Percentiles rank a stretch among this genome's conserved stretches.
phyloP scores from a whole-genome alignment of 148 eudicot species.

The Chenopodium berlandieri region DNA sequence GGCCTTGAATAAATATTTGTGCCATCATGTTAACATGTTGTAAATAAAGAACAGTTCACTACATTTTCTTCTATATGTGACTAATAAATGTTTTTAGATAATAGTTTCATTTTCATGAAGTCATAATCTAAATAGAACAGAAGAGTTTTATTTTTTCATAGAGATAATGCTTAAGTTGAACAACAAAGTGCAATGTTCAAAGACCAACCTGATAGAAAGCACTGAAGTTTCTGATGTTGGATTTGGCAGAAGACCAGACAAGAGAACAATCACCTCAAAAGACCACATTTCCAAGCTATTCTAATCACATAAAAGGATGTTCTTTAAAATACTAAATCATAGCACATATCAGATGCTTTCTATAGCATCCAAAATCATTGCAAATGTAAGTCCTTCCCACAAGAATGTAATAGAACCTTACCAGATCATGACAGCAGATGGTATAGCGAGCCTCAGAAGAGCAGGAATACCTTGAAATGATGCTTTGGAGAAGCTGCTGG shows the following conservation, averaged over 20 bases:
- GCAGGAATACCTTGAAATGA: slow-evolving; percentile 21
- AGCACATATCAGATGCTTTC: background rate
- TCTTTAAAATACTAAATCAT: background rate
- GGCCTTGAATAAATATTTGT: no score
- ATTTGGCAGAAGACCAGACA: slow-evolving; percentile 29
- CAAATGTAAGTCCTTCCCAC: background rate
- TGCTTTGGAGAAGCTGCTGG: slow-evolving; percentile 39
- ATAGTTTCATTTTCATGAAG: background rate
- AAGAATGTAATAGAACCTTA: background rate
- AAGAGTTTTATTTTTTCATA: no score
- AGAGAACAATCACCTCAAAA: slow-evolving; percentile 25
- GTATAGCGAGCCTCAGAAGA: slow-evolving; percentile 24
- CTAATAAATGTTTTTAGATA: background rate
- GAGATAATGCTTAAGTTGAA: background rate
- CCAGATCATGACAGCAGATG: slow-evolving; percentile 30
- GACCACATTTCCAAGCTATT: slow-evolving; percentile 31
- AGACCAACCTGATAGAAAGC: slow-evolving; percentile 14
- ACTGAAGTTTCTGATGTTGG: slow-evolving; percentile 27
- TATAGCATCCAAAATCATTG: background rate
- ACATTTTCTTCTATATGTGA: no score
- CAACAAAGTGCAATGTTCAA: background rate
- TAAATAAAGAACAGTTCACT: no score
- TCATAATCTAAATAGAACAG: background rate
- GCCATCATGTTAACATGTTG: no score
- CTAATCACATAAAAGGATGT: background rate